Conservation (phyloP, 2,329 filamentous ascomycete genomes). For the Penicillium crustosum region DNA sequence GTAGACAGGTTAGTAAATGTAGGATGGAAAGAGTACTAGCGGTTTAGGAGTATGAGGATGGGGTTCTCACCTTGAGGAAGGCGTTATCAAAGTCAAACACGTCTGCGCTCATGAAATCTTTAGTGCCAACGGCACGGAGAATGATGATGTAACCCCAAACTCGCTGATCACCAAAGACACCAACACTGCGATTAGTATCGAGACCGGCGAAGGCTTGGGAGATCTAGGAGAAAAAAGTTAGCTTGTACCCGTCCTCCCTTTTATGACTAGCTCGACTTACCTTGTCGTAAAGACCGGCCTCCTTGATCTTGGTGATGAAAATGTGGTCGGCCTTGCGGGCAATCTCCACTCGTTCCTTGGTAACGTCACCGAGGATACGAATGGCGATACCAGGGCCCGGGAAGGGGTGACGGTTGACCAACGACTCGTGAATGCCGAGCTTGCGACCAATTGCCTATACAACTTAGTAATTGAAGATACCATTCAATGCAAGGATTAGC, state of each 20-base stretch:
- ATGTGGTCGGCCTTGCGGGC: constrained; percentile 53
- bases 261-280: neutral
- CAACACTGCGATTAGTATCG: constrained; percentile 23
- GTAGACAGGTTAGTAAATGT: neutral
- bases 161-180: constrained; percentile 60
- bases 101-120: constrained; percentile 48
- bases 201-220: neutral
- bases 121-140: constrained; percentile 61
- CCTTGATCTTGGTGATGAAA: constrained; percentile 48
- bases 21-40: neutral
- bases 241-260: neutral
- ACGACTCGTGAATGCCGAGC: constrained; percentile 69
- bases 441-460: constrained; percentile 57
- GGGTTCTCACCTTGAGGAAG: neutral
- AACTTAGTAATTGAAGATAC: neutral
- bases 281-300: constrained; percentile 45
- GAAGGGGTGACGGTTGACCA: constrained; percentile 75
- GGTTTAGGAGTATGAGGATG: neutral
- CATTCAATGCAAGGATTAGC: constrained; percentile 24
- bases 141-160: constrained; percentile 64
- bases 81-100: neutral
- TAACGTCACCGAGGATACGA: constrained; percentile 81
- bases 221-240: neutral
- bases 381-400: constrained; percentile 71
- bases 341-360: constrained; percentile 73